Base-by-base conservation (phyloP, 495 filamentous ascomycete genomes). In the Lindgomyces ingoldianus region DNA sequence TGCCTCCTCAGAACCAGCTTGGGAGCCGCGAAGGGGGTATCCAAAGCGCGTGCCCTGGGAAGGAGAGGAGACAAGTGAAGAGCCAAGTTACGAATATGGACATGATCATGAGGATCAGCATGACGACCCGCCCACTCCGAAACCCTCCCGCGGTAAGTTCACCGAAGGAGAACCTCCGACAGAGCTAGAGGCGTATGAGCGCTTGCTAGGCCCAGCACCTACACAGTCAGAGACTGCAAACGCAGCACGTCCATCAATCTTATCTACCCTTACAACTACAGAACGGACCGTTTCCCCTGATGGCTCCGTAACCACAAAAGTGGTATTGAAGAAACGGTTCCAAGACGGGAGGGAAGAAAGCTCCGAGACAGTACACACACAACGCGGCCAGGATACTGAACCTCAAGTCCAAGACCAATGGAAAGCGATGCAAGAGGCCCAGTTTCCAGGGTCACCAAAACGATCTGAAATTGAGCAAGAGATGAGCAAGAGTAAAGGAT, bases 341-440 rank as follows among this genome's bases (percentile, higher is more conserved):
- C 77, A 82, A 0, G 86, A 90, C 77, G 87, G 87, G 4, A 75
- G 81, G 21, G 86, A 87, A 66, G 84, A 86, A 66, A 82, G 67
- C 25, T 80, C 83, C 6, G 81, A 83, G 64, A 76, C 69, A 22
- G 67, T 76, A 8, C 74, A 77, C 25, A 75, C 71, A 9, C 67
- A 68, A 36, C 65, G 53, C 3, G 69, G 57, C 14, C 61, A 68
- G 11, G 59, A 60, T 8, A 18, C 14, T 33, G 48, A 69, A 4
- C 27, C 39, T 6, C 25, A 53, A 22, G 8, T 22, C 16, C 36
- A 46, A 26, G 65, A 60, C 14, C 27, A 58, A 21, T 61, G 55
- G 61, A 64, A 48, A 24, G 30, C 24, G 18, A 41, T 58, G 26
- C 55, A 60, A 42, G 48, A 65, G 24, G 47, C 57, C 3, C 60